Evolutionary conservation across 1,139 yeast genomes (phyloP).

Genomic region (Meyerozyma smithsonii): DNA sequence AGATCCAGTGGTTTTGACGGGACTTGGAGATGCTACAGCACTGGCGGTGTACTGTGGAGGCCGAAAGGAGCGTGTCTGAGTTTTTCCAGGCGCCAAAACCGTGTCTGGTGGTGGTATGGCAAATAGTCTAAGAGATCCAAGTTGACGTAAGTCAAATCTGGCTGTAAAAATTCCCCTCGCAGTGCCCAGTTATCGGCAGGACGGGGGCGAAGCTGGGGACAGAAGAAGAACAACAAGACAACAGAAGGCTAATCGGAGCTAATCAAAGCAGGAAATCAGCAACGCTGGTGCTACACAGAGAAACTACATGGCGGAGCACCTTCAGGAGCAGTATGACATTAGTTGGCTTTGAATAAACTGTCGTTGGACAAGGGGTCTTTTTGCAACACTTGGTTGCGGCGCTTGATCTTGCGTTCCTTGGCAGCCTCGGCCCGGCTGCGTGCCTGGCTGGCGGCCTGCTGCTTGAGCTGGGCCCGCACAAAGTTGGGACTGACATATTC

Average conservation of each 20-base stretch:
- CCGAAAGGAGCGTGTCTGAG: no score
- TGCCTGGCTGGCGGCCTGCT: constrained; percentile 78
- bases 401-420: constrained; percentile 65
- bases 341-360: constrained; percentile 68
- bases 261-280: no score
- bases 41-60: no score
- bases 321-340: no score
- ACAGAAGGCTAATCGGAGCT: no score
- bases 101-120: not conserved
- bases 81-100: not conserved
- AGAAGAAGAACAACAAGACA: not conserved
- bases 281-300: no score
- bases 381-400: constrained; percentile 69
- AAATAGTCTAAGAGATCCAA: not conserved
- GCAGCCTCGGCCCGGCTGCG: constrained; percentile 77
- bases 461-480: constrained; percentile 84
- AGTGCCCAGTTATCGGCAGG: not conserved
- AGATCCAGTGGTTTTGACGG: no score
- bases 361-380: constrained; percentile 85
- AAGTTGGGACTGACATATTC: constrained; percentile 95
- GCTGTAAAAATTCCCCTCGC: not conserved
- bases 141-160: not conserved
- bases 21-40: no score
- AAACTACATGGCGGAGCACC: no score
- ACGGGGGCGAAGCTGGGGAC: not conserved